A percentile compares a stretch with the other conserved stretches of the same genome.
phyloP scores from a whole-genome alignment of 495 filamentous ascomycete genomes.

The Tuber melanosporum region DNA sequence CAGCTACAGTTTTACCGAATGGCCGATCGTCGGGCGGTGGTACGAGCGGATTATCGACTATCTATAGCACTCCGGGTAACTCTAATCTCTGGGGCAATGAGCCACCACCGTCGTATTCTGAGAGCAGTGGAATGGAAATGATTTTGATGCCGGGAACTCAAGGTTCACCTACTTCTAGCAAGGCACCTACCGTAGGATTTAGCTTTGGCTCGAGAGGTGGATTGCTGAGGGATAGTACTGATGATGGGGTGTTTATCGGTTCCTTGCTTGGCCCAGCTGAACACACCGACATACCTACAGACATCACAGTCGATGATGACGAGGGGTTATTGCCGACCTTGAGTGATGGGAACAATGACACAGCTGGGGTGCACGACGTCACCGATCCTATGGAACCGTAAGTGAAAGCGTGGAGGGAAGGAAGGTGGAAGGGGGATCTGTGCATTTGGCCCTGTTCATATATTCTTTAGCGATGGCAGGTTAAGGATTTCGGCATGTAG shows the following conservation, averaged over 20 bases:
- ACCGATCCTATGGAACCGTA: background rate
- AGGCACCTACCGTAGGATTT: background rate
- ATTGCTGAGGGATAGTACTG: background rate
- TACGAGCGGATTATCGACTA: constrained; percentile 26
- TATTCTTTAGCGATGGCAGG: background rate
- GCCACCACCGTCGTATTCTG: background rate
- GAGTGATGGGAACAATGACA: background rate
- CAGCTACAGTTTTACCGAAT: constrained; percentile 23
- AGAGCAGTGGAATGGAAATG: background rate
- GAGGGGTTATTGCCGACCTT: background rate
- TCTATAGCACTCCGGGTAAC: constrained; percentile 25
- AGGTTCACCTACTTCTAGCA: background rate
- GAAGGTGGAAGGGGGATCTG: background rate
- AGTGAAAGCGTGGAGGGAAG: background rate
- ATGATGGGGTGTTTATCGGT: background rate
- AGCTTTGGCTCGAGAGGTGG: background rate
- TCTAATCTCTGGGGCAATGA: constrained; percentile 19
- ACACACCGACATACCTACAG: background rate
- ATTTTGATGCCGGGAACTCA: background rate
- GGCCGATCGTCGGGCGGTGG: constrained; percentile 35
- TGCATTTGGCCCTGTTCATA: background rate
- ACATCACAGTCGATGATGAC: background rate
- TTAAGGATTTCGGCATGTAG: background rate
- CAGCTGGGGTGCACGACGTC: background rate
- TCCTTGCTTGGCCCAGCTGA: background rate